A percentile compares a stretch with the other conserved stretches of the same genome.
These are phyloP conservation scores for Fabrea salina DNA, from an alignment of 169 alveolate species.

Conservation along the genomic window DNA sequence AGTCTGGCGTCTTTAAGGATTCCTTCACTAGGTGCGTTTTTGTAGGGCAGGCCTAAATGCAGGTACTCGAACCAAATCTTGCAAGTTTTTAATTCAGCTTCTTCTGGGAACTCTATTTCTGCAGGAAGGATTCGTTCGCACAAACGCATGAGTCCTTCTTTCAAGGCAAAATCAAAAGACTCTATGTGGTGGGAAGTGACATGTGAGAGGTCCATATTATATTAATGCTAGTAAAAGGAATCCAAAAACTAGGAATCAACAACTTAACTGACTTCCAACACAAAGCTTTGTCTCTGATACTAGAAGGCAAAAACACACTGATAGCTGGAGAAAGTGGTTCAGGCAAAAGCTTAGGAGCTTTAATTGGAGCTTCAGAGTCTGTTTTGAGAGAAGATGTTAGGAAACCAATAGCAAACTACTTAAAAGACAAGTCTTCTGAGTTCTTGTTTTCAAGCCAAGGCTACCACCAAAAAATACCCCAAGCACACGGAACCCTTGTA, in stretches of 20 bases:
- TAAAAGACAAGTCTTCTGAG: neutral
- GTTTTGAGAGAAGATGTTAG: neutral
- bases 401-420: neutral
- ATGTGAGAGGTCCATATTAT: too few relatives aligned
- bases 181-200: too few relatives aligned
- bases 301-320: neutral
- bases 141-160: constrained; percentile 7
- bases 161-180: constrained; percentile 26
- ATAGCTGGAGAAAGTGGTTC: neutral
- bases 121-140: constrained; percentile 14
- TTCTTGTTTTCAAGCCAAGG: neutral
- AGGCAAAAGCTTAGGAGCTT: neutral
- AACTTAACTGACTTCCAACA: too few relatives aligned
- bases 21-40: neutral
- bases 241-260: too few relatives aligned
- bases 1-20: constrained; percentile 51
- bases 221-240: too few relatives aligned
- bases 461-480: neutral
- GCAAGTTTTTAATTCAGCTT: neutral
- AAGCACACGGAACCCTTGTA: neutral
- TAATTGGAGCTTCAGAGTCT: neutral
- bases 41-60: constrained; percentile 13
- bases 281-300: neutral
- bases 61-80: constrained; percentile 15
- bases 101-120: constrained; percentile 14